Conservation (phyloP, 306 rosid species). For the Begonia peltatifolia region DNA sequence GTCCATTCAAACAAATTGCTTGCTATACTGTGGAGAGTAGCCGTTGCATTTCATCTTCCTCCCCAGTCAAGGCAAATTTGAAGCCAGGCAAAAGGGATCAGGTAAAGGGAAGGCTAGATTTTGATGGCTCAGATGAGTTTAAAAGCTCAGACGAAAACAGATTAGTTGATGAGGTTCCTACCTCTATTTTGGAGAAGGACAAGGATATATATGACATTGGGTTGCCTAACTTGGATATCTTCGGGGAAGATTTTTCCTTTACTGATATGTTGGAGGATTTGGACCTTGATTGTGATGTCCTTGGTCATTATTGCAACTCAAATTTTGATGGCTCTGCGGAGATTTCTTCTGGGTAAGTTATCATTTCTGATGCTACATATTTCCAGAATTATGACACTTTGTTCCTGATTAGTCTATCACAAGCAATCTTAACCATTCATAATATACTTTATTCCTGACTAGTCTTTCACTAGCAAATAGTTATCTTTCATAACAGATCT, state of each 20-base stretch:
- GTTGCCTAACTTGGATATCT: slow-evolving; percentile 36
- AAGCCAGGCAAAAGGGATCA: slow-evolving; percentile 46
- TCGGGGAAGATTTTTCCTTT: slow-evolving; percentile 54
- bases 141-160: slow-evolving; percentile 15
- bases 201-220: slow-evolving; percentile 38
- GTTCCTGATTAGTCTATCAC: neutral
- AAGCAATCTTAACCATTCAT: neutral
- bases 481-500: slow-evolving; percentile 24
- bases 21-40: slow-evolving; percentile 41
- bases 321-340: slow-evolving; percentile 18
- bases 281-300: slow-evolving; percentile 38
- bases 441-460: neutral
- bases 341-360: slow-evolving; percentile 47
- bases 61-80: slow-evolving; percentile 29
- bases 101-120: slow-evolving; percentile 64
- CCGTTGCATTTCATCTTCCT: slow-evolving; percentile 43
- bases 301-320: slow-evolving; percentile 34
- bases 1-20: slow-evolving; percentile 53
- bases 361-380: slow-evolving; percentile 9
- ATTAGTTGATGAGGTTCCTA: slow-evolving; percentile 20
- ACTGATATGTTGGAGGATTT: slow-evolving; percentile 49
- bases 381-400: neutral
- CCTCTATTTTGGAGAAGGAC: slow-evolving; percentile 40
- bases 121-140: slow-evolving; percentile 33
- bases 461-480: neutral